Evolutionary conservation across 352 stramenopile species (phyloP).

Genomic region (Globisporangium camurandrum): DNA sequence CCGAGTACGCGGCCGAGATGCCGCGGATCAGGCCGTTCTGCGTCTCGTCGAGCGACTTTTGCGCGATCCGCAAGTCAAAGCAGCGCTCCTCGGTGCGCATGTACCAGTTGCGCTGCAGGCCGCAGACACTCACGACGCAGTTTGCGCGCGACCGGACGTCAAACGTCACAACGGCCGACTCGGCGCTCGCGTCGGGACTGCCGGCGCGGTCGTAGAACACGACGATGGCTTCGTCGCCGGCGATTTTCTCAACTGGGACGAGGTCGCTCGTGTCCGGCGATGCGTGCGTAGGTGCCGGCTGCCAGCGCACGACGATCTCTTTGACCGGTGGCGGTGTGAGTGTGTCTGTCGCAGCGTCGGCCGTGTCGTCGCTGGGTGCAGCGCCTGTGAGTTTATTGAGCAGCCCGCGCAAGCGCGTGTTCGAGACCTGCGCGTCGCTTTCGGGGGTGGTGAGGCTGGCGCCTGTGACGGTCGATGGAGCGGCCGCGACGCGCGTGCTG

Average conservation of each 20-base stretch:
- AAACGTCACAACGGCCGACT: slow-evolving; percentile 62
- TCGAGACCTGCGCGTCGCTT: slow-evolving; percentile 16
- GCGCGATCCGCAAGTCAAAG: slow-evolving; percentile 63
- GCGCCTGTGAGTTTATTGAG: slow-evolving; percentile 25
- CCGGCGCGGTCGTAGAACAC: slow-evolving; percentile 56
- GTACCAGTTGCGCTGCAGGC: slow-evolving; percentile 53
- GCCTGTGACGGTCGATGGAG: neutral
- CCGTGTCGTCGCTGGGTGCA: neutral
- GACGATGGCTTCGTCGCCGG: slow-evolving; percentile 54
- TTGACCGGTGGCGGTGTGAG: slow-evolving; percentile 21
- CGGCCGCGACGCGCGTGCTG: slow-evolving; percentile 2
- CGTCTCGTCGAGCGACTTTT: slow-evolving; percentile 38
- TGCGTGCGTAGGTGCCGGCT: no score
- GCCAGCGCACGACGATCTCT: slow-evolving; percentile 31
- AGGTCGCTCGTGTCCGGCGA: slow-evolving; percentile 21
- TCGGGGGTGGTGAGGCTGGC: slow-evolving; percentile 1
- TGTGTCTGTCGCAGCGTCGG: slow-evolving; percentile 1
- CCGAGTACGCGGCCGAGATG: slow-evolving; percentile 59
- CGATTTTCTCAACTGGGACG: slow-evolving; percentile 41
- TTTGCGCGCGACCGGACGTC: slow-evolving; percentile 58
- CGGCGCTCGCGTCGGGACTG: slow-evolving; percentile 21
- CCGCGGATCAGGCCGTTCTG: slow-evolving; percentile 61
- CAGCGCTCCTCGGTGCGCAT: slow-evolving; percentile 54
- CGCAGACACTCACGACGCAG: slow-evolving; percentile 72
- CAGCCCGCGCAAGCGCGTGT: slow-evolving; percentile 27